Conservation (phyloP, 2,329 filamentous ascomycete genomes). For the Alternaria atra region DNA sequence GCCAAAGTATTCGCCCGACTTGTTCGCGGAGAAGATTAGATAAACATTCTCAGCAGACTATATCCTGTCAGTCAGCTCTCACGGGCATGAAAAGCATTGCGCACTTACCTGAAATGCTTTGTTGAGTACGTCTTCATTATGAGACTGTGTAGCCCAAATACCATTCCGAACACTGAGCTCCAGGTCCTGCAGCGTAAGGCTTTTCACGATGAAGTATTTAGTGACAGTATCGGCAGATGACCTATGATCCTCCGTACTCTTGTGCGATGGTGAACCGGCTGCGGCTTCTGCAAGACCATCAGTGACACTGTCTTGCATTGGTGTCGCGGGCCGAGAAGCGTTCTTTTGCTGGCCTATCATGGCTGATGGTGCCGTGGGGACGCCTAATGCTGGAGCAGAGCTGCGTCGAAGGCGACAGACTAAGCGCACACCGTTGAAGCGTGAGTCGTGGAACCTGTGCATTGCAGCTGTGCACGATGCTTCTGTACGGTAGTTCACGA, state of each 20-base stretch:
- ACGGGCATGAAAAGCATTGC: no score
- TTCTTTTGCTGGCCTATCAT: constrained; percentile 44
- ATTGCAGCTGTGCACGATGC: constrained; percentile 78
- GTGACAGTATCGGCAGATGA: constrained; percentile 59
- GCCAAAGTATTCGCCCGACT: constrained; percentile 96
- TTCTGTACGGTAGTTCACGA: constrained; percentile 92
- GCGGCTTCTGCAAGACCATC: constrained; percentile 19
- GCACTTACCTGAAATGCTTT: constrained; percentile 77
- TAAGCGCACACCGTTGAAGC: constrained; percentile 83
- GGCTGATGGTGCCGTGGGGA: constrained; percentile 65
- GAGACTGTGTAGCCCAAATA: constrained; percentile 92
- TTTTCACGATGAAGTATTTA: constrained; percentile 92
- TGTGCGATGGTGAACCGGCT: constrained; percentile 17
- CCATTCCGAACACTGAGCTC: constrained; percentile 87
- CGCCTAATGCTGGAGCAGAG: constrained; percentile 56
- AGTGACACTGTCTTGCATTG: constrained; percentile 26
- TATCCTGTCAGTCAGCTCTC: constrained; percentile 23
- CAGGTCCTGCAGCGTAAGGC: constrained; percentile 87
- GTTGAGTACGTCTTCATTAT: constrained; percentile 88
- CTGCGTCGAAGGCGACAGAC: constrained; percentile 81
- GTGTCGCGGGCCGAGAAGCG: constrained; percentile 38
- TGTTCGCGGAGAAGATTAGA: constrained; percentile 94
- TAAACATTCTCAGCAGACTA: constrained; percentile 85
- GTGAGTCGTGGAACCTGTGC: constrained; percentile 86
- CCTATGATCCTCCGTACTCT: constrained; percentile 21